These are phyloP conservation scores for Sporothrix curviconia DNA, from an alignment of 2,329 filamentous ascomycete species.

Conservation along the genomic window DNA sequence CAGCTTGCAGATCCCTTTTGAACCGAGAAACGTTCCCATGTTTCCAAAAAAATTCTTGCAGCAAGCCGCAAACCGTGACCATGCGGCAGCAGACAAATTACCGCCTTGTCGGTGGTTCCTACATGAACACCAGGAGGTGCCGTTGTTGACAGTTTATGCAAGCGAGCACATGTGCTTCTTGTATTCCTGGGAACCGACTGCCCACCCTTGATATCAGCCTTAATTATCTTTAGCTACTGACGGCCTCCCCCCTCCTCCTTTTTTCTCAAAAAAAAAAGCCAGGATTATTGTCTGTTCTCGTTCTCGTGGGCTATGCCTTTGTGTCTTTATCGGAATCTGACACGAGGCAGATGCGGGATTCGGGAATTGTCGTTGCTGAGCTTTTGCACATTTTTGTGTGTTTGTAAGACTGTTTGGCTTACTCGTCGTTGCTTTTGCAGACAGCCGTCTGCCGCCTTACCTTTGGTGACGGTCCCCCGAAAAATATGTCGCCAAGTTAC, in stretches of 20 bases:
- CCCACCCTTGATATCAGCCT: neutral
- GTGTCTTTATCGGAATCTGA: no score
- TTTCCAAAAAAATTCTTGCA: neutral
- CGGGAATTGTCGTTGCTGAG: no score
- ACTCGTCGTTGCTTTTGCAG: neutral
- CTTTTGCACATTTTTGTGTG: neutral
- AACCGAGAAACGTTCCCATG: neutral
- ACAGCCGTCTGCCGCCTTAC: neutral
- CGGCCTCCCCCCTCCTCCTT: no score
- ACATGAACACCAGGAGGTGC: no score
- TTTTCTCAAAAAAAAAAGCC: no score
- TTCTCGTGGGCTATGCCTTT: neutral
- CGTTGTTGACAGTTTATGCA: neutral
- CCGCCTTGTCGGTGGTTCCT: no score
- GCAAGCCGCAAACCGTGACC: neutral
- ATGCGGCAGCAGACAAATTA: no score
- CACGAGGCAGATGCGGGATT: no score
- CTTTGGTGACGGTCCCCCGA: no score
- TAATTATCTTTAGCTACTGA: no score
- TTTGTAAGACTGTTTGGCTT: no score
- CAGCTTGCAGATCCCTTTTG: neutral
- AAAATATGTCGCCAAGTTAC: neutral
- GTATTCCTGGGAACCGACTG: neutral
- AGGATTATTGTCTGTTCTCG: neutral
- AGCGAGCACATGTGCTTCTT: neutral